phyloP scores from a whole-genome alignment of 176 grass and related monocot genomes.

The Miscanthus lutarioriparius region DNA sequence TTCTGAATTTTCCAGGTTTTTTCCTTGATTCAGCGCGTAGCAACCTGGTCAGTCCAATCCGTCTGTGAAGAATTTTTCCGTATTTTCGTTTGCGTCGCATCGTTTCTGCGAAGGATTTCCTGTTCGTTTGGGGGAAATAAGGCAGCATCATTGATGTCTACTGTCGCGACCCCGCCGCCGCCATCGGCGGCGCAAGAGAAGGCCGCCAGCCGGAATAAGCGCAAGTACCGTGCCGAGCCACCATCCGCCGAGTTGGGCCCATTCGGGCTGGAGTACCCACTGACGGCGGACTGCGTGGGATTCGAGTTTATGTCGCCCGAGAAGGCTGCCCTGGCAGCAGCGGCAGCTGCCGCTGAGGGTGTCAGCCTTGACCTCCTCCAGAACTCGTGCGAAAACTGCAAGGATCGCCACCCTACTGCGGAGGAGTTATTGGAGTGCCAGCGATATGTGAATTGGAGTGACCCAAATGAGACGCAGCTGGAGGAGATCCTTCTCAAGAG shows the following conservation, averaged over 20 bases:
- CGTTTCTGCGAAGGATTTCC: slow-evolving; percentile 1
- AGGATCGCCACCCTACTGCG: slow-evolving; percentile 43
- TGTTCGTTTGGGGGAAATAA: neutral
- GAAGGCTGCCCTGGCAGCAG: slow-evolving; percentile 37
- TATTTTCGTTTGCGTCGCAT: neutral
- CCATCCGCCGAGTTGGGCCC: slow-evolving; percentile 51
- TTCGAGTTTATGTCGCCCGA: slow-evolving; percentile 62
- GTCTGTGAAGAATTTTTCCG: slow-evolving; percentile 6
- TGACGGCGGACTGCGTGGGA: slow-evolving; percentile 54
- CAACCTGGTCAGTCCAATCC: slow-evolving; percentile 38
- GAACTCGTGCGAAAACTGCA: slow-evolving; percentile 61
- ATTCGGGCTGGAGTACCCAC: slow-evolving; percentile 50
- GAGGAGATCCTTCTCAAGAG: slow-evolving; percentile 87
- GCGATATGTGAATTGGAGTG: slow-evolving; percentile 73
- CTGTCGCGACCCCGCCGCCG: slow-evolving; percentile 25
- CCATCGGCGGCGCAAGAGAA: slow-evolving; percentile 57
- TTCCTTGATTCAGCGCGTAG: slow-evolving; percentile 13
- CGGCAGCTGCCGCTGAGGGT: slow-evolving; percentile 19
- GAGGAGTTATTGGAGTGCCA: slow-evolving; percentile 59
- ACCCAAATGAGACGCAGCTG: slow-evolving; percentile 66
- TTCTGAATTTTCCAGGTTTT: slow-evolving; percentile 31
- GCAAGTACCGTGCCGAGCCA: slow-evolving; percentile 82
- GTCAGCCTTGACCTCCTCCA: slow-evolving; percentile 56
- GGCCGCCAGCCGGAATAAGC: slow-evolving; percentile 79
- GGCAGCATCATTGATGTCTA: slow-evolving; percentile 32